Base-by-base conservation (phyloP, 2,329 filamentous ascomycete genomes). In the Colletotrichum tropicale region DNA sequence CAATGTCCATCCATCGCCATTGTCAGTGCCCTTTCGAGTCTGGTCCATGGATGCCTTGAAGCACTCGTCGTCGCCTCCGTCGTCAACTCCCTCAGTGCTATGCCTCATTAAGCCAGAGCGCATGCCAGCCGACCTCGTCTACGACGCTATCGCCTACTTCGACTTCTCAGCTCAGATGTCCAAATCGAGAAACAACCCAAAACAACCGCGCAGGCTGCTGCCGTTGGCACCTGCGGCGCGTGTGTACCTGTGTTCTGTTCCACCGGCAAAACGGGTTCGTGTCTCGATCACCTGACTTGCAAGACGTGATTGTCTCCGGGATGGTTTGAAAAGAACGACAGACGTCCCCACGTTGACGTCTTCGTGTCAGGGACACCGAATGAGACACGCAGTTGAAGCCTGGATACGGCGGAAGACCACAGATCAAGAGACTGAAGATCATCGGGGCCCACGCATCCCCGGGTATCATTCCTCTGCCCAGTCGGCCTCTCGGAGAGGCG, bases 281-380 rank as follows among this genome's bases (percentile, higher is more conserved):
- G 43, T 43, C 24, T 34, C 32, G 21, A 32, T 32, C 66, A 56
- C 70, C 55, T 66, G 62, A 34, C 36, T 52, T 60, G 55, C 34
- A 36, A 32, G 64, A 62, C 10, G 52, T 58, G 64, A 68, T 67
- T 62, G n/a, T 60, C 48, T 34, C 48, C 67, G 9, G 43, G 30
- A 24, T 30, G 55, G 67, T 55, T 71, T 36, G 61, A 67, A 56
- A 64, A 30, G 55, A 70, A 75, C 55, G 71, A 74, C 61, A 75
- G 67, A 75, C 68, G 69, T 56, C 62, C 62, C 62, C 72, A 64
- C 62, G 69, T 72, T 67, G 72, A 58, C 62, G 69, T 75, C 62
- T 73, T 68, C 32, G 32, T 64, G 56, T 56, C 69, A 73, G 64
- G 73, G 36, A 72, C 64, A 43, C 43, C 32, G 56, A 56, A 26